phyloP scores from a whole-genome alignment of 208 protist species.

The Trypanosoma boissoni region DNA sequence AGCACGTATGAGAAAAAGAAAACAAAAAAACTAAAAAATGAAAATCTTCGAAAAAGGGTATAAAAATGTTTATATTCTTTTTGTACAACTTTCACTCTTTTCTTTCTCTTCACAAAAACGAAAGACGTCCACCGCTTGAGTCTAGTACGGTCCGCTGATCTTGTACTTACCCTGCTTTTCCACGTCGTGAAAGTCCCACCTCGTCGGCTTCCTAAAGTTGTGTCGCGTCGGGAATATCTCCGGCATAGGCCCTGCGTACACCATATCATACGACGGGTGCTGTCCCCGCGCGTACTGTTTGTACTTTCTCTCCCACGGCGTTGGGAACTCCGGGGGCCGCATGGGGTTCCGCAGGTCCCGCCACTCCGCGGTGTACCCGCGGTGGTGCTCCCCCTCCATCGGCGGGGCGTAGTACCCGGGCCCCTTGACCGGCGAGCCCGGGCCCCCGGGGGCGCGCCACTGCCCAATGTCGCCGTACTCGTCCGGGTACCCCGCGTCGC shows the following conservation, averaged over 20 bases:
- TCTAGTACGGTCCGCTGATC: conserved; percentile 81
- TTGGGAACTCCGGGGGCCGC: conserved; percentile 79
- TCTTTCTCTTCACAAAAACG: background rate
- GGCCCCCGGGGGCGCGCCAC: conserved; percentile 84
- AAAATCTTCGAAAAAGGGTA: no score
- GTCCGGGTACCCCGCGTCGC: conserved; percentile 87
- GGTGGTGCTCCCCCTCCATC: conserved; percentile 87
- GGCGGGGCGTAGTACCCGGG: conserved; percentile 85
- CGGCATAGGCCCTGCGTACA: conserved; percentile 88
- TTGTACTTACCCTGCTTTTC: conserved; percentile 88
- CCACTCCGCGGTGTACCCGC: conserved; percentile 89
- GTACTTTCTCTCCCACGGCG: conserved; percentile 90
- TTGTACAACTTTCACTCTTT: no score
- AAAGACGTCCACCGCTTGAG: background rate
- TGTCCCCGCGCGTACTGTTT: conserved; percentile 87
- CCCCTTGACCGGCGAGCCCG: conserved; percentile 78
- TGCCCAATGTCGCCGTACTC: conserved; percentile 92
- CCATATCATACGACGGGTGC: conserved; percentile 91
- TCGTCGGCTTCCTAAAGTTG: conserved; percentile 85
- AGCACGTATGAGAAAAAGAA: no score
- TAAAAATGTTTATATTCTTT: no score
- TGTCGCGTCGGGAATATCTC: conserved; percentile 87
- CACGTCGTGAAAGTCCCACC: conserved; percentile 90
- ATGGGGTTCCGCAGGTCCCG: conserved; percentile 86
- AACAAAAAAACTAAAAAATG: no score